Evolutionary conservation across 208 protist genomes (phyloP).

Genomic region (Angomonas ambiguus): DNA sequence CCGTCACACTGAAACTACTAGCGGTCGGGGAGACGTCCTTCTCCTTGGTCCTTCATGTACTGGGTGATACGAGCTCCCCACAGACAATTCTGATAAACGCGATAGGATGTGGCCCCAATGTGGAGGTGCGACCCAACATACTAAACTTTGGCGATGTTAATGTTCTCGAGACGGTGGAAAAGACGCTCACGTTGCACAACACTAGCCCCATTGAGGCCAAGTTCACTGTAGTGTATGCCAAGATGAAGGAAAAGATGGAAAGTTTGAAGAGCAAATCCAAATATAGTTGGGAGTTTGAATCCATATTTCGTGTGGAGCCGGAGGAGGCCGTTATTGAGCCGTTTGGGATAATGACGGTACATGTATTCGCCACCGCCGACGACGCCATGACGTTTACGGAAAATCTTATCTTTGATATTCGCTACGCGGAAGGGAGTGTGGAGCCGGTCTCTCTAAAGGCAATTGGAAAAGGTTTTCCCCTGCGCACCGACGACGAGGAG

Average conservation of each 20-base stretch:
- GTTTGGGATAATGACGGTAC: conserved; percentile 41
- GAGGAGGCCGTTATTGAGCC: conserved; percentile 54
- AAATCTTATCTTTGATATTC: conserved; percentile 64
- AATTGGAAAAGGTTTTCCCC: conserved; percentile 84
- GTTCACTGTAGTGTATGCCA: conserved; percentile 16
- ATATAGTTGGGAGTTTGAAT: neutral
- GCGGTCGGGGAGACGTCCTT: conserved; percentile 75
- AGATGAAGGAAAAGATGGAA: conserved; percentile 2
- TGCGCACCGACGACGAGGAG: conserved; percentile 53
- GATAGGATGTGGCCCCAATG: conserved; percentile 62
- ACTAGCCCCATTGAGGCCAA: conserved; percentile 80
- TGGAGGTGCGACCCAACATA: conserved; percentile 43
- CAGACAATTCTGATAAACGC: conserved; percentile 66
- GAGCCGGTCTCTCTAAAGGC: conserved; percentile 64
- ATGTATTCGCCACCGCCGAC: conserved; percentile 74
- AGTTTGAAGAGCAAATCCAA: neutral
- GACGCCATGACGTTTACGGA: conserved; percentile 86
- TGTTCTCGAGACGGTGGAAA: conserved; percentile 46
- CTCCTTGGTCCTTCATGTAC: conserved; percentile 70
- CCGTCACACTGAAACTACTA: conserved; percentile 71
- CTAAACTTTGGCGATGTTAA: conserved; percentile 71
- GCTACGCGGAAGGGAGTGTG: conserved; percentile 33
- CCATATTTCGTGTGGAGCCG: conserved; percentile 41
- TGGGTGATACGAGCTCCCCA: conserved; percentile 42
- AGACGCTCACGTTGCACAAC: conserved; percentile 64